Evolutionary conservation across 108 stramenopile species (phyloP).

Genomic region (Epipyxis sp.): DNA sequence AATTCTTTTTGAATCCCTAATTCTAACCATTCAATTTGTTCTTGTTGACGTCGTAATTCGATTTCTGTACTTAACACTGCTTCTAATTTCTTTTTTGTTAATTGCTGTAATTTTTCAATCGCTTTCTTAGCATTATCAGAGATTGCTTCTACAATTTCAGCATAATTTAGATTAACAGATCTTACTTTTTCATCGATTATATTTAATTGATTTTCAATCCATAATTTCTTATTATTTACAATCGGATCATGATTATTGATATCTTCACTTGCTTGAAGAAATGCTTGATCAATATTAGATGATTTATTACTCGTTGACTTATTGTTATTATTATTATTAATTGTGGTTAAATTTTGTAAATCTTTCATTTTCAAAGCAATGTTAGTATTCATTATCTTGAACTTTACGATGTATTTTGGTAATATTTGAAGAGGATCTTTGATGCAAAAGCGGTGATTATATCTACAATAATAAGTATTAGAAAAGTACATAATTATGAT

Average conservation of each 20-base stretch:
- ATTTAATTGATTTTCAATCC: constrained; percentile 5
- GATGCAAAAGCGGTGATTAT: neutral
- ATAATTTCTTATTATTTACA: too few relatives aligned
- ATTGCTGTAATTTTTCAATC: neutral
- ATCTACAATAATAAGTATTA: too few relatives aligned
- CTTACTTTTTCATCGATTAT: constrained; percentile 4
- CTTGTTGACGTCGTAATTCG: constrained; percentile 15
- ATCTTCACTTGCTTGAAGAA: neutral
- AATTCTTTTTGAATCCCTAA: neutral
- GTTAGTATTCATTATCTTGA: neutral
- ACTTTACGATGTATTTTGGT: neutral
- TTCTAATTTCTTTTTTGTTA: neutral
- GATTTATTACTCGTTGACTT: too few relatives aligned
- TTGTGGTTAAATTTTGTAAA: too few relatives aligned
- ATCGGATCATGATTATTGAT: neutral
- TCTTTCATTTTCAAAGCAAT: neutral
- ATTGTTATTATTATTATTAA: too few relatives aligned
- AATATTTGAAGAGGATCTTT: neutral
- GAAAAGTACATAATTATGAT: too few relatives aligned
- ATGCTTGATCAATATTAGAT: neutral
- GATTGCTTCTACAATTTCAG: neutral
- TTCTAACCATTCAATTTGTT: constrained; percentile 5
- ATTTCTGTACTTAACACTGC: neutral
- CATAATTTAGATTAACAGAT: constrained; percentile 11
- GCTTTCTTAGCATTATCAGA: neutral